phyloP scores from a whole-genome alignment of 2,329 filamentous ascomycete genomes.

The Paracorniculantispora psalliotae region DNA sequence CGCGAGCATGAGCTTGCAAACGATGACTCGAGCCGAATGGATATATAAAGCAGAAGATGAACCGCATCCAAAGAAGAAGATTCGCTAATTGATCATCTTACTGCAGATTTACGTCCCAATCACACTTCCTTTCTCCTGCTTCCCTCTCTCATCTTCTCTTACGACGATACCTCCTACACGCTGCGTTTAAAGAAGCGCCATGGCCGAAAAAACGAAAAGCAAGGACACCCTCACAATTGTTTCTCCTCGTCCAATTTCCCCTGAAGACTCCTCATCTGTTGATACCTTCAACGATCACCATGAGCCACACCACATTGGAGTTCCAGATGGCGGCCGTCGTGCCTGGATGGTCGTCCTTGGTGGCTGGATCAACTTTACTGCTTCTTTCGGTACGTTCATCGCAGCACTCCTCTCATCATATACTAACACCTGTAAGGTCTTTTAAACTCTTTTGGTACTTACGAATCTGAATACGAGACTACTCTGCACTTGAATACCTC shows the following conservation, averaged over 20 bases:
- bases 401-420: background rate
- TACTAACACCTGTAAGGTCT: constrained; percentile 19
- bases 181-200: background rate
- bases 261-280: background rate
- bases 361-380: constrained; percentile 25
- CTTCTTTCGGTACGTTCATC: constrained; percentile 24
- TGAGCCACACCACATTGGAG: constrained; percentile 2
- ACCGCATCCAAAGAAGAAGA: background rate
- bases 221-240: background rate
- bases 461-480: constrained; percentile 47
- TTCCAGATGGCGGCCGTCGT: constrained; percentile 24
- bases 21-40: background rate
- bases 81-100: background rate
- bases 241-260: constrained; percentile 11
- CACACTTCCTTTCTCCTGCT: no score
- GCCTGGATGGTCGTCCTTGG: constrained; percentile 30
- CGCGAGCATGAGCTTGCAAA: background rate
- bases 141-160: background rate
- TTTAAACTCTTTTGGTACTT: constrained; percentile 47
- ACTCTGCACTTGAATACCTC: constrained; percentile 27
- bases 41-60: background rate
- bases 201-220: background rate
- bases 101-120: background rate
- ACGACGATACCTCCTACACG: background rate
- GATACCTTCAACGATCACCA: background rate